phyloP scores from a whole-genome alignment of 805 yeast species.

The Cyberlindnera xylosilytica region DNA sequence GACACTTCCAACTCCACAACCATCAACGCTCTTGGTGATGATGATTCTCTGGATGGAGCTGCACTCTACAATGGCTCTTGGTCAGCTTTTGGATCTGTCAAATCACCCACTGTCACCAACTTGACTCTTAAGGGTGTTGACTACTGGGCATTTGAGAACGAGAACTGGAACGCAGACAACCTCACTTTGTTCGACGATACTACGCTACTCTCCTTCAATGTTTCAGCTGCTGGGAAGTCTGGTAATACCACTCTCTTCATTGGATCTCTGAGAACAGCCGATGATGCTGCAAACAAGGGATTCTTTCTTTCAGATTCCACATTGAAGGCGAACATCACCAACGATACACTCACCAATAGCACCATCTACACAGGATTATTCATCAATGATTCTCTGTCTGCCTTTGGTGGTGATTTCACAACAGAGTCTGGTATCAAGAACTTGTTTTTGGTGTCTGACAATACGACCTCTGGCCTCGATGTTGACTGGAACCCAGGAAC shows the following conservation, averaged over 20 bases:
- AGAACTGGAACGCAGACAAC: slow-evolving; percentile 41
- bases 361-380: slow-evolving; percentile 35
- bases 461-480: slow-evolving; percentile 28
- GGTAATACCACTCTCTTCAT: slow-evolving; percentile 21
- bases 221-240: slow-evolving; percentile 23
- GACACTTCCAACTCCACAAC: slow-evolving; percentile 32
- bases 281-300: slow-evolving; percentile 19
- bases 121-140: slow-evolving; percentile 36
- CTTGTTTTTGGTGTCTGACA: slow-evolving; percentile 26
- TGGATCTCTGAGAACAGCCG: slow-evolving; percentile 25
- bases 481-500: slow-evolving; percentile 25
- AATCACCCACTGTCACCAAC: slow-evolving; percentile 10
- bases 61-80: slow-evolving; percentile 38
- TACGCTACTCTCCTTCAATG: slow-evolving; percentile 30
- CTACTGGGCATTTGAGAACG: slow-evolving; percentile 39
- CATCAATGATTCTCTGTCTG: slow-evolving; percentile 46
- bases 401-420: slow-evolving; percentile 59
- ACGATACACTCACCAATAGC: slow-evolving; percentile 16
- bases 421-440: slow-evolving; percentile 23
- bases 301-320: slow-evolving; percentile 12
- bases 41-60: slow-evolving; percentile 33
- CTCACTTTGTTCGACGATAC: slow-evolving; percentile 34
- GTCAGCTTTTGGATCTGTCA: slow-evolving; percentile 39
- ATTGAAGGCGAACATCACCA: slow-evolving; percentile 21
- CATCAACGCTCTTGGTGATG: slow-evolving; percentile 28